Percentiles rank a stretch among this genome's conserved stretches.
These are phyloP conservation scores for Prunus salicina DNA, from an alignment of 306 rosid species.

Conservation along the genomic window DNA sequence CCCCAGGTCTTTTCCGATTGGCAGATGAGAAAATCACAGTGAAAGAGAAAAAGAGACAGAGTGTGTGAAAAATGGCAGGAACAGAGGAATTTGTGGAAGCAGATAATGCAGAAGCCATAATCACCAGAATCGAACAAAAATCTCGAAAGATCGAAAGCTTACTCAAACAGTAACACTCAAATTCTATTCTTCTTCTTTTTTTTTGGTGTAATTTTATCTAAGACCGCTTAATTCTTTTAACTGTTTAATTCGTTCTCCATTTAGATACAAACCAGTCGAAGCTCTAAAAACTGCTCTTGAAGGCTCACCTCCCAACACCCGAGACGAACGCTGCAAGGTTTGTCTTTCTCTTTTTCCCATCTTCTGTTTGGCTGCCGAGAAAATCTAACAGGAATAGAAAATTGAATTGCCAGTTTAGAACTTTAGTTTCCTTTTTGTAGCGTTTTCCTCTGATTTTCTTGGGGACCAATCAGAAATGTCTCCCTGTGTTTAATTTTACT, in stretches of 20 bases:
- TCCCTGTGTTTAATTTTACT: background rate
- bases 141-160: slow-evolving; percentile 91
- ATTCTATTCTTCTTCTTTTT: background rate
- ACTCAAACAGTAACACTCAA: slow-evolving; percentile 67
- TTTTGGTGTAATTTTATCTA: background rate
- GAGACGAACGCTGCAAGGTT: slow-evolving; percentile 94
- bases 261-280: slow-evolving; percentile 76
- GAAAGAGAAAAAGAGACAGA: background rate
- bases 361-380: background rate
- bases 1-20: background rate
- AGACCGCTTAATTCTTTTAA: background rate
- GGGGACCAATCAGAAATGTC: background rate
- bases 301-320: slow-evolving; percentile 82
- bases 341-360: background rate
- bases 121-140: slow-evolving; percentile 89
- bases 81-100: slow-evolving; percentile 65
- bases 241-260: slow-evolving; percentile 1
- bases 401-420: background rate
- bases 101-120: slow-evolving; percentile 88
- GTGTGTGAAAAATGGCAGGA: slow-evolving; percentile 46
- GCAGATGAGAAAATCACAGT: slow-evolving; percentile 11
- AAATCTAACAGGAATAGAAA: background rate
- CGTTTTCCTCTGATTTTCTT: background rate
- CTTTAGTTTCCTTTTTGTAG: background rate
- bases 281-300: slow-evolving; percentile 97